Base-by-base conservation (phyloP, 345 rosid genomes). In the Moringa oleifera region DNA sequence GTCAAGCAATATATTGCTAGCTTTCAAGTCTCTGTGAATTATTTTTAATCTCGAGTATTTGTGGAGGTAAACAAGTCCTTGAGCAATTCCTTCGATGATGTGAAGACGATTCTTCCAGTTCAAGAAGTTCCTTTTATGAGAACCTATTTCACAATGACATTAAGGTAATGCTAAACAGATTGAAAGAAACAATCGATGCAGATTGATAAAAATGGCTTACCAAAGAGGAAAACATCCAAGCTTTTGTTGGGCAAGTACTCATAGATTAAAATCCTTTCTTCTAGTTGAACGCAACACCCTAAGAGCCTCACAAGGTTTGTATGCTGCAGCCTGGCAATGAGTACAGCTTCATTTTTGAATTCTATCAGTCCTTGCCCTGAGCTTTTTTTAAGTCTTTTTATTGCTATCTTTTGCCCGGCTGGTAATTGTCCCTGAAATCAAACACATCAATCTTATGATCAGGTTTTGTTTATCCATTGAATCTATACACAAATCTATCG, bases 1-100 rank as follows among this genome's bases (percentile, higher is more conserved):
- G 62, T 86, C 90, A 7, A 84, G 36, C 28, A 83, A 69, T 47
- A 86, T 56, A 53, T 89, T 84, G 69, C 87, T 80, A 0, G 81
- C 67, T 69, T 86, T 89, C 8, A 89, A 74, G 63, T 88, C 90
- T 47, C 92, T 83, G 10, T 83, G 96, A 25, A 89, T 81, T 18
- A 89, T 78, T 73, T 62, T 76, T 20, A 82, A 78, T 18, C 80
- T 73, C 20, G 85, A 89, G 59, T 77, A 79, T 25, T 72, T 66
- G 18, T 77, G 79, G 57, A 78, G 81, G 62, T 75, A 75, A 0
- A 78, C 24, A 50, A 82, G 57, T n/a, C 88, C 88, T 20, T 84
- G 55, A 56, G 88, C 85, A 55, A 82, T 53, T 6, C 85, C 85
- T 11, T 61, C 56, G 0, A 80, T 79, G 4, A 82, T 82, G 20